phyloP scores from a whole-genome alignment of 176 grass and related monocot genomes.

The Typha latifolia region DNA sequence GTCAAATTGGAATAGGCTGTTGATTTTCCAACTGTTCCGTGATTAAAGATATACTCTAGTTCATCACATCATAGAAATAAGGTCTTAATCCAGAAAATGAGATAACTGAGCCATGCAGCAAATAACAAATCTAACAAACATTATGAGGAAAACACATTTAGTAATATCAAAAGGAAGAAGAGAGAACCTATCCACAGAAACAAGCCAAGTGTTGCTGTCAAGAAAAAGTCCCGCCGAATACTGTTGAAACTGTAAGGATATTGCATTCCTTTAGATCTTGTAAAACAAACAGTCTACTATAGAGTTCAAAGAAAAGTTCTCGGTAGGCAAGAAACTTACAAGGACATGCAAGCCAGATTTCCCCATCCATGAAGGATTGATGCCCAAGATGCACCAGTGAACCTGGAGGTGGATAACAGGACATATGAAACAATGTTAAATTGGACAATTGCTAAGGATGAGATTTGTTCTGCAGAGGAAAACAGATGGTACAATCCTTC shows the following conservation, averaged over 20 bases:
- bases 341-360: conserved; percentile 95
- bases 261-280: neutral
- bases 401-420: conserved; percentile 50
- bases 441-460: too few species aligned
- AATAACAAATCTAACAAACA: neutral
- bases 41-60: too few species aligned
- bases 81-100: neutral
- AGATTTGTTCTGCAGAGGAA: too few species aligned
- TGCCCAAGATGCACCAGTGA: conserved; percentile 88
- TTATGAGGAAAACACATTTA: neutral
- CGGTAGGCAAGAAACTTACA: conserved; percentile 29
- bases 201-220: conserved; percentile 47
- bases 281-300: neutral
- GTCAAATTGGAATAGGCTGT: too few species aligned
- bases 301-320: neutral
- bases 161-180: neutral
- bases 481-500: too few species aligned
- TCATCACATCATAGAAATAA: neutral
- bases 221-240: conserved; percentile 83
- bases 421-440: conserved; percentile 13
- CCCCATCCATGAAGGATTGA: conserved; percentile 73
- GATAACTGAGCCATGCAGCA: too few species aligned
- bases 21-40: too few species aligned
- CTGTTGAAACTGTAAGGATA: conserved; percentile 51
- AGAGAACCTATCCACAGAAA: conserved; percentile 72